A percentile compares a stretch with the other conserved stretches of the same genome.
Conservation (phyloP, 495 filamentous ascomycete genomes). For the Cetradonia linearis region DNA sequence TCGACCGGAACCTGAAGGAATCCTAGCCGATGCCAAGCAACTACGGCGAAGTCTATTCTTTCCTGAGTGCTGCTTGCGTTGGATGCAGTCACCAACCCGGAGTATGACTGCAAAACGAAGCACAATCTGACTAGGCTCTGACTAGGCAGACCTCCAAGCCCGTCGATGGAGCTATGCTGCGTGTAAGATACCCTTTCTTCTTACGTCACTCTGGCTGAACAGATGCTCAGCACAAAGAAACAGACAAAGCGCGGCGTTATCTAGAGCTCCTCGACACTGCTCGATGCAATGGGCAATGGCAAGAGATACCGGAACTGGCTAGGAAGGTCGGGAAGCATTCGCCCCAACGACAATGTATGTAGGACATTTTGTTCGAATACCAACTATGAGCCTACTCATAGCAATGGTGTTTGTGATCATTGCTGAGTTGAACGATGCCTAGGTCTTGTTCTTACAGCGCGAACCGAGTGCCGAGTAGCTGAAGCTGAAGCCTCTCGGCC, state of each 20-base stretch:
- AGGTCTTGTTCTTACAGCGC: constrained; percentile 71
- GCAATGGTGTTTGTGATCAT: neutral
- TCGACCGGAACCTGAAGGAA: no score
- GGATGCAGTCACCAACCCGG: neutral
- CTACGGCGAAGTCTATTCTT: neutral
- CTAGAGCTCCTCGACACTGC: constrained; percentile 70
- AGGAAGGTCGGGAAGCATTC: constrained; percentile 92
- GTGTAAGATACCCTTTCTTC: constrained; percentile 5
- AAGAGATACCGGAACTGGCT: constrained; percentile 77
- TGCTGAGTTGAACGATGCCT: neutral
- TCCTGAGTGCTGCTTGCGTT: neutral
- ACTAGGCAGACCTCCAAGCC: neutral
- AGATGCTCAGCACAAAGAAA: constrained; percentile 34
- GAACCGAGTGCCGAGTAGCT: constrained; percentile 57
- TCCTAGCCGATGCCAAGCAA: neutral
- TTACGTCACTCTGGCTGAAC: constrained; percentile 12
- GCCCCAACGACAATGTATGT: constrained; percentile 71
- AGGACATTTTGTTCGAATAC: neutral
- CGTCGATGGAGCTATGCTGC: constrained; percentile 20
- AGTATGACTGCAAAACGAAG: neutral
- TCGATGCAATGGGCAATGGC: constrained; percentile 80
- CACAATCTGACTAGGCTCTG: neutral
- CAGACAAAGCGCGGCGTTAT: constrained; percentile 69
- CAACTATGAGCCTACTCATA: neutral
- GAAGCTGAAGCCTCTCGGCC: constrained; percentile 38